Base-by-base conservation (phyloP, 202 grass and related monocot species). In the Sporobolus alterniflorus region DNA sequence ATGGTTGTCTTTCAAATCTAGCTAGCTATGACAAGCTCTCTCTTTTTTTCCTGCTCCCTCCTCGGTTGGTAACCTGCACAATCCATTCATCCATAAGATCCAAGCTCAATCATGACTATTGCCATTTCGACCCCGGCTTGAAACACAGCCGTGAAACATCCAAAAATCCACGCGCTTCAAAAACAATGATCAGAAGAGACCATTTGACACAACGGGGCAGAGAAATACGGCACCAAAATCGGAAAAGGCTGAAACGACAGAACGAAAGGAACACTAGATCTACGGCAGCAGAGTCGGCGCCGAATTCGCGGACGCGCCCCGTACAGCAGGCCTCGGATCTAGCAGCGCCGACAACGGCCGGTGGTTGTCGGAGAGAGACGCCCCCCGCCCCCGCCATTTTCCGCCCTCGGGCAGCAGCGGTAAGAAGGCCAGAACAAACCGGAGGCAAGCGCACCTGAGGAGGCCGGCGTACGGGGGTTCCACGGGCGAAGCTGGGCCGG, bases 1-100 rank as follows among this genome's bases (percentile, higher is more conserved):
- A 98, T 96, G 68, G 71, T 63, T 78, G 46, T 43, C 3, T 28
- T 11, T 10, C 43, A 28, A 88, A 79, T 70, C 78, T 79, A 86
- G 83, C 64, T 78, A 36, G 18, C 32, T 74, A 30, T 42, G 42
- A 60, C 47, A 54, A 67, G 74, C 72, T 77, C 52, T 11, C n/a
- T n/a, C n/a, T n/a, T n/a, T 33, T 21, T 18, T 32, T 21, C 39
- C 77, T 24, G 29, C 33, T 41, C 81, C 82, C 85, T 83, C 73
- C 56, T 84, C 48, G 67, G 67, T 8, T 29, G 14, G 60, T 36
- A 26, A 72, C 88, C 88, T 90, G 78, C 52, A 17, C 4, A 62
- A 62, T 62, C 52, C 46, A 14, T 82, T 4, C 46, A 28, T 49
- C 28, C 30, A 21, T 90, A 20, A 78, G 78, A 90, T 86, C 51